Conservation (phyloP, 345 rosid species). For the Eucalyptus cloeziana region DNA sequence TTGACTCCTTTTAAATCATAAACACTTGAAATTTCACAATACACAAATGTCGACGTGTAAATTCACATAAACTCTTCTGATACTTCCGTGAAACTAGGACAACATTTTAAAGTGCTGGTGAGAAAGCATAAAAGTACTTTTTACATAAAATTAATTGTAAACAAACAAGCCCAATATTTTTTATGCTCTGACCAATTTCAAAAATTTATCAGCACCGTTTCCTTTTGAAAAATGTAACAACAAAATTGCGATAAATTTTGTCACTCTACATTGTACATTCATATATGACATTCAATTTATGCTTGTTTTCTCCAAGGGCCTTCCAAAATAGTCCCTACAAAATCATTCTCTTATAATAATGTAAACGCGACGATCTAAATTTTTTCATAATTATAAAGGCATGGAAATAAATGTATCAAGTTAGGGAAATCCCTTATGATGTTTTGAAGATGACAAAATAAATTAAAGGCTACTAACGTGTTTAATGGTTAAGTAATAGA, state of each 20-base stretch:
- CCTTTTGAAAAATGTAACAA: background rate
- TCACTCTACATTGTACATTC: background rate
- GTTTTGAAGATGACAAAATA: too few relatives aligned
- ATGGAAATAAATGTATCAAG: too few relatives aligned
- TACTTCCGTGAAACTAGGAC: background rate
- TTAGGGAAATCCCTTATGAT: too few relatives aligned
- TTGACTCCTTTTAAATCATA: background rate
- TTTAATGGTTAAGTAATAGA: too few relatives aligned
- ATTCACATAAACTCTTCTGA: background rate
- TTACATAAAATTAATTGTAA: background rate
- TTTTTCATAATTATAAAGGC: background rate
- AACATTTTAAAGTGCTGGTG: background rate
- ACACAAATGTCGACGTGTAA: background rate
- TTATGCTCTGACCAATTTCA: background rate
- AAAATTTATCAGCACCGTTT: background rate
- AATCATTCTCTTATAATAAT: background rate
- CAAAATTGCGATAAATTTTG: background rate
- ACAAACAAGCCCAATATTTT: background rate
- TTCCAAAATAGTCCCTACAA: background rate
- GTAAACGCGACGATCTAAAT: background rate
- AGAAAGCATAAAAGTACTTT: background rate
- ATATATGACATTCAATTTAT: background rate
- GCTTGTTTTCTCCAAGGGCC: background rate
- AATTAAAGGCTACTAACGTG: too few relatives aligned
- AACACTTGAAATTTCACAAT: background rate